A percentile compares a stretch with the other conserved stretches of the same genome.
Conservation (phyloP, 208 protist genomes). For the Trypanosoma cruzi region DNA sequence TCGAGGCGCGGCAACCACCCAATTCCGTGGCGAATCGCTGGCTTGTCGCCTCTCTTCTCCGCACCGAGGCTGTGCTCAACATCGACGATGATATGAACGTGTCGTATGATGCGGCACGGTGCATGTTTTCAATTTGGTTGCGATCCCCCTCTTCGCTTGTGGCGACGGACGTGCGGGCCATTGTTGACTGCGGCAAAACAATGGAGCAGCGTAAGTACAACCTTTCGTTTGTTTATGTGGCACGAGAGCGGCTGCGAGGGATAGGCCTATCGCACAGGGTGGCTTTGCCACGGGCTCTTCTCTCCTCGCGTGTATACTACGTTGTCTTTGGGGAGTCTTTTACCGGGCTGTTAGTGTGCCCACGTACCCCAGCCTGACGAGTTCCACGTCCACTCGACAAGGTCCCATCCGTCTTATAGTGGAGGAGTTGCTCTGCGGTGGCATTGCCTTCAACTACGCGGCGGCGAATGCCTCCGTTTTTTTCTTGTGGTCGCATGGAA, state of each 20-base stretch:
- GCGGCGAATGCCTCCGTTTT: slow-evolving; percentile 22
- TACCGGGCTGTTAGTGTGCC: too few relatives aligned
- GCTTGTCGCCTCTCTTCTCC: too few relatives aligned
- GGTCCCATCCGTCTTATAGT: too few relatives aligned
- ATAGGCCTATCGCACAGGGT: slow-evolving; percentile 23
- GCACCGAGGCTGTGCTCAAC: slow-evolving; percentile 31
- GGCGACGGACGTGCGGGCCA: too few relatives aligned
- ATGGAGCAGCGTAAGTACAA: background rate
- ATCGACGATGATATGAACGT: slow-evolving; percentile 32
- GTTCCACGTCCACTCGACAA: too few relatives aligned
- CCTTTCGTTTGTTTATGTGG: slow-evolving; percentile 17
- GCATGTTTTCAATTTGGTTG: slow-evolving; percentile 22
- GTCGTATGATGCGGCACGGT: slow-evolving; percentile 5
- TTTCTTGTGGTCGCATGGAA: background rate
- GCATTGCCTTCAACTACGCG: slow-evolving; percentile 38
- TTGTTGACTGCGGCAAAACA: slow-evolving; percentile 1
- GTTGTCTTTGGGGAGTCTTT: too few relatives aligned
- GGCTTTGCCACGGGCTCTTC: slow-evolving; percentile 28
- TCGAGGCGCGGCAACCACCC: too few relatives aligned
- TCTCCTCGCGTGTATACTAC: too few relatives aligned
- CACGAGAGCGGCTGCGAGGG: slow-evolving; percentile 13
- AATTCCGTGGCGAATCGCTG: too few relatives aligned
- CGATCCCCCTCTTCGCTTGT: slow-evolving; percentile 13
- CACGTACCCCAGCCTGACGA: too few relatives aligned
- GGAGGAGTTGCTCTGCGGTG: slow-evolving; percentile 30